Evolutionary conservation across 2,329 filamentous ascomycete genomes (phyloP).

Genomic region (Neopestalotiopsis clavispora): DNA sequence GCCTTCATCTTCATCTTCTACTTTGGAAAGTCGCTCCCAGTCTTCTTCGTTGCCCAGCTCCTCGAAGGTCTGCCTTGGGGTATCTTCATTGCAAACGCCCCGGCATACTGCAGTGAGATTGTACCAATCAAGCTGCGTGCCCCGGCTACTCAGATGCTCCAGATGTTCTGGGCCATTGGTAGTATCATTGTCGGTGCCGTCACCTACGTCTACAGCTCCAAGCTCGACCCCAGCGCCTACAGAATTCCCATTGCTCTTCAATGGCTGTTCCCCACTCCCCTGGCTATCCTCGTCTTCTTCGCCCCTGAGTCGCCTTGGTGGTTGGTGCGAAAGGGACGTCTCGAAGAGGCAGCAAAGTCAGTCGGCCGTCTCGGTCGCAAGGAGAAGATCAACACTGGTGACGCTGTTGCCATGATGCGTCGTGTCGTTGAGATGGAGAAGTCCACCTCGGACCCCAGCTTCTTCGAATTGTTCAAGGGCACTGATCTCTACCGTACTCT

Average conservation of each 20-base stretch:
- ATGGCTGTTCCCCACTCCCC: slow-evolving; percentile 27
- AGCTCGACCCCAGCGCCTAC: slow-evolving; percentile 55
- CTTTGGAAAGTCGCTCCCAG: slow-evolving; percentile 27
- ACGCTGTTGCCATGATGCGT: slow-evolving; percentile 63
- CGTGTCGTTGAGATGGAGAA: slow-evolving; percentile 62
- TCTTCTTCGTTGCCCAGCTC: slow-evolving; percentile 34
- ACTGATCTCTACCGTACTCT: slow-evolving; percentile 58
- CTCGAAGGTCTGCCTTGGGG: slow-evolving; percentile 38
- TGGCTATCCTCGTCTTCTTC: slow-evolving; percentile 13
- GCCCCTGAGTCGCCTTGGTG: slow-evolving; percentile 20
- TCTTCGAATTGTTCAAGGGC: slow-evolving; percentile 55
- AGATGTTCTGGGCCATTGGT: slow-evolving; percentile 54
- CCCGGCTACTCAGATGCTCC: slow-evolving; percentile 44
- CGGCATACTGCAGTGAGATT: slow-evolving; percentile 56
- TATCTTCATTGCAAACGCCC: slow-evolving; percentile 38
- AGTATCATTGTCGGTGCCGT: slow-evolving; percentile 65
- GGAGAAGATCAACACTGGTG: slow-evolving; percentile 39
- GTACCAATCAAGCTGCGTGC: slow-evolving; percentile 63
- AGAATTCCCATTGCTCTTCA: slow-evolving; percentile 30
- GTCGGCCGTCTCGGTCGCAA: slow-evolving; percentile 54
- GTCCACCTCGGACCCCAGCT: slow-evolving; percentile 51
- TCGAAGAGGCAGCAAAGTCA: slow-evolving; percentile 36
- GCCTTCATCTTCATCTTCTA: slow-evolving; percentile 36
- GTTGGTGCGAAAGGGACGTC: slow-evolving; percentile 18
- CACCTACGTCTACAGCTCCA: slow-evolving; percentile 59